These are phyloP conservation scores for Termitomyces sp. DNA, from an alignment of 768 basidiomycete species.

Conservation along the genomic window DNA sequence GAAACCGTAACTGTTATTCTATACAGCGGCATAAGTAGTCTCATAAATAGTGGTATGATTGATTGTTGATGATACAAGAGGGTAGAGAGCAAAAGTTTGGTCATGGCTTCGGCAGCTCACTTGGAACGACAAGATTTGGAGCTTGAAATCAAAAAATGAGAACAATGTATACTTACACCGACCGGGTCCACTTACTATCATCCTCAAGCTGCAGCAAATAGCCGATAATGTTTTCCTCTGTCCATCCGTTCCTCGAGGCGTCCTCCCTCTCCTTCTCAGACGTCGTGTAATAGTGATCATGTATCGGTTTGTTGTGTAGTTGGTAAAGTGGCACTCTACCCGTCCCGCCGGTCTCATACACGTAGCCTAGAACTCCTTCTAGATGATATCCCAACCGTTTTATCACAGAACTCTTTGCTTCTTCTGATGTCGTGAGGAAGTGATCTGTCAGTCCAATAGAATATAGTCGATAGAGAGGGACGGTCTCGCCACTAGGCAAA, in stretches of 20 bases:
- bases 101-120: background rate
- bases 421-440: conserved; percentile 13
- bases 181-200: conserved; percentile 4
- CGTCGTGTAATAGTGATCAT: conserved; percentile 18
- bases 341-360: conserved; percentile 6
- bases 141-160: conserved; percentile 1
- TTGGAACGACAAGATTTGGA: conserved; percentile 1
- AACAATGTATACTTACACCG: background rate
- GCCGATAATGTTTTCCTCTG: conserved; percentile 12
- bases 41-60: too few relatives aligned
- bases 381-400: conserved; percentile 16
- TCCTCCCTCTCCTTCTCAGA: conserved; percentile 16
- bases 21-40: too few relatives aligned
- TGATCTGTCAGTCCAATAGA: conserved; percentile 15
- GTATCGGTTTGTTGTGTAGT: conserved; percentile 12
- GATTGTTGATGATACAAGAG: background rate
- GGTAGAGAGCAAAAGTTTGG: background rate
- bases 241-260: conserved; percentile 19
- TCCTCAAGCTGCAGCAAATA: conserved; percentile 11
- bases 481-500: conserved; percentile 7
- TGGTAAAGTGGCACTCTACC: conserved; percentile 16
- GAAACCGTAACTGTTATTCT: too few relatives aligned
- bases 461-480: conserved; percentile 17
- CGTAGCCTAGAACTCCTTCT: conserved; percentile 17
- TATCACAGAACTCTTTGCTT: conserved; percentile 13